Evolutionary conservation across 2,329 filamentous ascomycete genomes (phyloP), one percentile per base, ranked within the genome.

Genomic region (Colletotrichum sidae): DNA sequence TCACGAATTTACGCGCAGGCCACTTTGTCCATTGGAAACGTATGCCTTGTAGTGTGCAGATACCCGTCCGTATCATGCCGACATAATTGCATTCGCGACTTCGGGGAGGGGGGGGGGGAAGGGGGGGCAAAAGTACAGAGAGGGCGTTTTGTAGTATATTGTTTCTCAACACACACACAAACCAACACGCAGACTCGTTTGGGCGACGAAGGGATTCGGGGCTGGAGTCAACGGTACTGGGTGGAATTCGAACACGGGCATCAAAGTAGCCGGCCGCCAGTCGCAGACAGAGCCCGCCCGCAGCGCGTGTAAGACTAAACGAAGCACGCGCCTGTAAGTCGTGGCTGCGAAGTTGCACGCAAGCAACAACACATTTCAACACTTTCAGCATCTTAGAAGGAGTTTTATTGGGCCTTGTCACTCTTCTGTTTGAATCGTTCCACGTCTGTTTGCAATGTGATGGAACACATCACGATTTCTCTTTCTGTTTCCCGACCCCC

Each of bases 41-140:
- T 44, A 53, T 52, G 63, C 41, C 47, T 47, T 55, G 53, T 53
- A 65, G 37, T 53, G 61, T 51, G 54, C 60, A 58, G 60, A 59
- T 67, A 55, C 54, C 42, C 60, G 17, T 12, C 25, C 54, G 54
- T 59, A 67, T 67, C 60, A 59, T 59, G 64, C 64, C 64, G 45
- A 54, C 49, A 54, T 64, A 64, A 64, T 41, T 55, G 54, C 60
- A 59, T 65, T 60, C 54, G 35, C 35, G 38, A 54, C 44, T 25
- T 51, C 37, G 47, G 53, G 17, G 38, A 12, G 33, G 5, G 15
- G 39, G 25, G 15, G 17, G 17, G 17, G 8, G 33, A 15, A 15
- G 11, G 42, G 56, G 44, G 17, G 47, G 10, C 35, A 60, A 51
- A 37, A 37, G 52, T 9, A 25, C 25, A 25, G 41, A 55, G 46